phyloP scores from a whole-genome alignment of 495 filamentous ascomycete genomes.

The Jackrogersella minutella region DNA sequence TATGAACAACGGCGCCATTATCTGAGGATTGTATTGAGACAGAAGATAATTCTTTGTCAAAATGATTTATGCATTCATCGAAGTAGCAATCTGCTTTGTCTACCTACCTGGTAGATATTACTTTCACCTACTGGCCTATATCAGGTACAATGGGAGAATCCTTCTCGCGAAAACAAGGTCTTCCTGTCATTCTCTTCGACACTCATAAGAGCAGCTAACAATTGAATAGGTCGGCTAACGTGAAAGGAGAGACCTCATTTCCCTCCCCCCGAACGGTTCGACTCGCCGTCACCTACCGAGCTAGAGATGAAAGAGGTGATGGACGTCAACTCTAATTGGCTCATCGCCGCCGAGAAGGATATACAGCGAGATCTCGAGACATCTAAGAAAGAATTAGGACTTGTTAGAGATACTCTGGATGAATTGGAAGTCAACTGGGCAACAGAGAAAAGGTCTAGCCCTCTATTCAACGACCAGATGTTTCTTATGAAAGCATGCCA shows the following conservation, averaged over 20 bases:
- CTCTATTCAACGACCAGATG: slow-evolving; percentile 3
- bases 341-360: slow-evolving; percentile 9
- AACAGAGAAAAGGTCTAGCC: background rate
- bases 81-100: slow-evolving; percentile 22
- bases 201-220: too few species aligned
- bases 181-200: background rate
- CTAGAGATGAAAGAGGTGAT: background rate
- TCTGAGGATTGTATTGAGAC: background rate
- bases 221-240: too few species aligned
- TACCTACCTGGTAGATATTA: too few species aligned
- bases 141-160: background rate
- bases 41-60: background rate
- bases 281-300: background rate
- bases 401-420: slow-evolving; percentile 32
- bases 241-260: too few species aligned
- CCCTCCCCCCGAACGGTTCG: background rate
- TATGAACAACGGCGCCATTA: background rate
- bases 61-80: background rate
- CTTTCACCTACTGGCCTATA: background rate
- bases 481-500: slow-evolving; percentile 38
- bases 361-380: slow-evolving; percentile 31
- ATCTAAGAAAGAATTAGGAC: slow-evolving; percentile 35
- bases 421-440: slow-evolving; percentile 9
- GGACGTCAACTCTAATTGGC: slow-evolving; percentile 19
- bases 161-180: background rate